Evolutionary conservation across 78 protist genomes (phyloP).

Genomic region (Isochrysis galbana): DNA sequence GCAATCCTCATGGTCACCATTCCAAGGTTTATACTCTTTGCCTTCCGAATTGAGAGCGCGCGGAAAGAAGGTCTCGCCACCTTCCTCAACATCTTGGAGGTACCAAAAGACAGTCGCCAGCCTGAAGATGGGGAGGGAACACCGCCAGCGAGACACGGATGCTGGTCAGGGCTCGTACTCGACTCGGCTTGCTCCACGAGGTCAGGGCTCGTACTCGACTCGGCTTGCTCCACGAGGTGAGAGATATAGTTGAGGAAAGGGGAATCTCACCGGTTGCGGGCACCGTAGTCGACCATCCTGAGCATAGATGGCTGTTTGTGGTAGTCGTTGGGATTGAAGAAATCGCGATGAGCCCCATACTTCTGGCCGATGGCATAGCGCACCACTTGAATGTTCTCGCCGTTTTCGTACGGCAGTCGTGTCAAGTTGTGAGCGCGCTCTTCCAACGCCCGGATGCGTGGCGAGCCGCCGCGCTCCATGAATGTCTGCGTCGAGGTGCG

Average conservation of each 20-base stretch:
- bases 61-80: constrained; percentile 29
- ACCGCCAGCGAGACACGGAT: no score
- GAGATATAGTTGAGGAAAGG: neutral
- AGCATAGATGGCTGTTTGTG: neutral
- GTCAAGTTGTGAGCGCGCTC: constrained; percentile 32
- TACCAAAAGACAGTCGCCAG: constrained; percentile 19
- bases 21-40: constrained; percentile 5
- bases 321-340: constrained; percentile 19
- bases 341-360: constrained; percentile 34
- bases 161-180: no score
- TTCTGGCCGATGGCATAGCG: neutral
- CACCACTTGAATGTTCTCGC: constrained; percentile 33
- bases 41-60: constrained; percentile 12
- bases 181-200: no score
- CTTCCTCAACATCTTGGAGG: neutral
- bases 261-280: constrained; percentile 18
- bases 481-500: constrained; percentile 32
- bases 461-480: constrained; percentile 9
- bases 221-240: no score
- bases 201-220: no score
- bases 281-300: constrained; percentile 5
- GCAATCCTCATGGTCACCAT: constrained; percentile 32
- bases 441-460: neutral
- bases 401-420: constrained; percentile 15
- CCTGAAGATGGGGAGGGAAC: no score